Evolutionary conservation across 768 basidiomycete species (phyloP).

Genomic region (Mycena galericulata): DNA sequence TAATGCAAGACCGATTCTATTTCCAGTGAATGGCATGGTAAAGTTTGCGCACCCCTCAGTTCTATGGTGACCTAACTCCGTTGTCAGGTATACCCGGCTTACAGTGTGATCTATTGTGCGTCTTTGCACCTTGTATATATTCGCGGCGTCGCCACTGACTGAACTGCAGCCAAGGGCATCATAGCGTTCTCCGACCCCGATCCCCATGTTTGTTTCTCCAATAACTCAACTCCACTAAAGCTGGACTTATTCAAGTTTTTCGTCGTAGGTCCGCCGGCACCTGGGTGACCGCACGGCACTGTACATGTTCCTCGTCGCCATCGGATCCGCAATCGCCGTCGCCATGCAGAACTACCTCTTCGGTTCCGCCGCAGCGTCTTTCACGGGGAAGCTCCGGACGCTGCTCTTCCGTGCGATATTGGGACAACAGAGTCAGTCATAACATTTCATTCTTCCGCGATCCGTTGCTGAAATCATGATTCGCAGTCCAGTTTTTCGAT

Average conservation of each 20-base stretch:
- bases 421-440: slow-evolving; percentile 81
- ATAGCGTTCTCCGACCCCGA: slow-evolving; percentile 16
- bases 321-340: slow-evolving; percentile 71
- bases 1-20: background rate
- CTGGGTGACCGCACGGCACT: slow-evolving; percentile 35
- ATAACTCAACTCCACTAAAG: slow-evolving; percentile 51
- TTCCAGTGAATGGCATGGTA: slow-evolving; percentile 21
- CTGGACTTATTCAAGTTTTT: slow-evolving; percentile 53
- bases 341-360: slow-evolving; percentile 80
- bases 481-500: slow-evolving; percentile 86
- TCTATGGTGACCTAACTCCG: background rate
- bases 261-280: slow-evolving; percentile 61
- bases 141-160: too few species aligned
- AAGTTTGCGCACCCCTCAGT: background rate
- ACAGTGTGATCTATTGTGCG: background rate
- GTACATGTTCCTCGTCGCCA: slow-evolving; percentile 85
- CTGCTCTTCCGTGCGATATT: slow-evolving; percentile 84
- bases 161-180: slow-evolving; percentile 13
- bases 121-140: background rate
- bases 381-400: slow-evolving; percentile 79
- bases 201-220: background rate
- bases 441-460: too few species aligned
- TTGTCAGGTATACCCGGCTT: background rate
- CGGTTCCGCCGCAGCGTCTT: slow-evolving; percentile 70
- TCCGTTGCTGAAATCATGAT: background rate